phyloP scores from a whole-genome alignment of 2,329 filamentous ascomycete genomes.

The Erysiphe pisi region DNA sequence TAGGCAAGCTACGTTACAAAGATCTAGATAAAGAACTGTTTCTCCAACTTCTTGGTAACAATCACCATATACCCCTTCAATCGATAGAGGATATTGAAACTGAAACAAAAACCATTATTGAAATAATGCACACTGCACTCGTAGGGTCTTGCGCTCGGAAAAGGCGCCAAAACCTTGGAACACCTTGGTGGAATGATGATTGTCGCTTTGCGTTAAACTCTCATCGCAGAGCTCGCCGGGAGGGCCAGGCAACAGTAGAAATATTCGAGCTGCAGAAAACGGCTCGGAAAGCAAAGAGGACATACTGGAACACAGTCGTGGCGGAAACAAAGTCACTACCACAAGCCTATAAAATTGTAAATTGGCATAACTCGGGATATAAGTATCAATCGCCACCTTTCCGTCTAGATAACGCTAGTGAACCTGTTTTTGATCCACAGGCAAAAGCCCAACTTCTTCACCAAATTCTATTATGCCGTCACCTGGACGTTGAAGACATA shows the following conservation, averaged over 20 bases:
- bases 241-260: neutral
- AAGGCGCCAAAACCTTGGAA: neutral
- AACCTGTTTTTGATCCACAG: neutral
- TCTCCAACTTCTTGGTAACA: neutral
- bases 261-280: neutral
- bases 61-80: neutral
- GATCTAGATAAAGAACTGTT: neutral
- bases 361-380: neutral
- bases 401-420: neutral
- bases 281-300: neutral
- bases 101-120: neutral
- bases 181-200: constrained; percentile 26
- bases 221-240: neutral
- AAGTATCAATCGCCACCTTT: neutral
- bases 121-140: neutral
- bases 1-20: neutral
- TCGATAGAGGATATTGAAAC: neutral
- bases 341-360: neutral
- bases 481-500: neutral
- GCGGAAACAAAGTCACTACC: neutral
- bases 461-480: neutral
- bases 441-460: constrained; percentile 1
- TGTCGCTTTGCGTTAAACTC: neutral
- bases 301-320: neutral
- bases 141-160: neutral